These are phyloP conservation scores for Chlorella sorokiniana DNA, from an alignment of 139 green algal species.

Conservation along the genomic window DNA sequence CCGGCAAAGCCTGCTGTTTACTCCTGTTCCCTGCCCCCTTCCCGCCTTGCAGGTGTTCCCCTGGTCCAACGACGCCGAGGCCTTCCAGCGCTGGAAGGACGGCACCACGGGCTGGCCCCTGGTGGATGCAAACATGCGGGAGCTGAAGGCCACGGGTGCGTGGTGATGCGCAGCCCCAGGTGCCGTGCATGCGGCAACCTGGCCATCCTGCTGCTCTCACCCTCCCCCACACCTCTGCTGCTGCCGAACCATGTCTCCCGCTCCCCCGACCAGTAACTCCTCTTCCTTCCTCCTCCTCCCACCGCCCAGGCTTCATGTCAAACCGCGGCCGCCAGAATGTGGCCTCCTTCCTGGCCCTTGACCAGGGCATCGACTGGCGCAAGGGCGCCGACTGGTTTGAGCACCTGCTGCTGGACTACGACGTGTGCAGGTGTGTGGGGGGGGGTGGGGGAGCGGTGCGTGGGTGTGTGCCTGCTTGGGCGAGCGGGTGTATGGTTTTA, in stretches of 20 bases:
- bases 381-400: conserved; percentile 89
- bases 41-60: neutral
- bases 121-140: conserved; percentile 98
- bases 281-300: neutral
- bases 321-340: conserved; percentile 97
- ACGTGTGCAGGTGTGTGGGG: conserved; percentile 51
- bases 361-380: conserved; percentile 93
- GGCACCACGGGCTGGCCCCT: conserved; percentile 91
- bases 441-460: neutral
- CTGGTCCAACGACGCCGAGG: conserved; percentile 59
- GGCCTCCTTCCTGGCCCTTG: conserved; percentile 83
- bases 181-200: too few species aligned
- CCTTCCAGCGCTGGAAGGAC: conserved; percentile 76
- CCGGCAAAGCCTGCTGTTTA: neutral
- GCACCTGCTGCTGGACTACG: conserved; percentile 90
- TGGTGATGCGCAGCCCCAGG: neutral
- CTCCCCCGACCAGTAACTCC: neutral
- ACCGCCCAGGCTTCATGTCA: conserved; percentile 86
- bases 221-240: neutral
- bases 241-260: neutral
- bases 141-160: conserved; percentile 83
- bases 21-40: neutral
- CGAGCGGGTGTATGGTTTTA: too few species aligned
- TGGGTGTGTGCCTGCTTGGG: neutral
- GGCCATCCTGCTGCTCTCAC: too few species aligned